Conservation (phyloP, 257 asterid species). For the Nicotiana obtusifolia region DNA sequence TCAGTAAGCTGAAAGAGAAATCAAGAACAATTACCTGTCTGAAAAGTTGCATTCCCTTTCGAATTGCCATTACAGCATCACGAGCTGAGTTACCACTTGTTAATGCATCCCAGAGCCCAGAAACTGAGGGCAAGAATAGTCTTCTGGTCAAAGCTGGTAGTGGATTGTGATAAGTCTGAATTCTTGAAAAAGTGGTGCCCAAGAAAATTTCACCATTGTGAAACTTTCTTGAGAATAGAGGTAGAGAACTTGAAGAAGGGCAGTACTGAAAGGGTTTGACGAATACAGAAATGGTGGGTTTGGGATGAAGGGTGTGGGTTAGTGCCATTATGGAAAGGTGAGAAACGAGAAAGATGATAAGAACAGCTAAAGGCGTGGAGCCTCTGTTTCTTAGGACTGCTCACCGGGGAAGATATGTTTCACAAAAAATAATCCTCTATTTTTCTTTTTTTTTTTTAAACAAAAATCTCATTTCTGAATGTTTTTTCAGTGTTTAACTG, state of each 20-base stretch:
- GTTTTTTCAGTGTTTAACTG: neutral
- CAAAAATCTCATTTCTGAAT: neutral
- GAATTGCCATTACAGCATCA: conserved; percentile 58
- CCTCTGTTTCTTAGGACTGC: neutral
- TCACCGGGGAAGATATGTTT: too few species aligned
- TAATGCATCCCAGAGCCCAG: conserved; percentile 73
- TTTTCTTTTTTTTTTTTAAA: too few species aligned
- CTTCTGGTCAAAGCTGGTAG: conserved; percentile 40
- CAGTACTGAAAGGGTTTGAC: neutral
- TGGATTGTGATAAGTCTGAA: conserved; percentile 17
- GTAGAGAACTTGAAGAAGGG: conserved; percentile 3
- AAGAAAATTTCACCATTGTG: neutral
- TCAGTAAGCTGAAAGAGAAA: neutral
- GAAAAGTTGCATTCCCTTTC: conserved; percentile 84
- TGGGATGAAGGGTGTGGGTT: conserved; percentile 17
- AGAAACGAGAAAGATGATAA: neutral
- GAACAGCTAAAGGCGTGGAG: neutral
- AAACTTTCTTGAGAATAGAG: neutral
- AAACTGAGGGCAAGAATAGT: conserved; percentile 49
- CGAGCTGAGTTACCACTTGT: conserved; percentile 68
- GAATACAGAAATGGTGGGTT: conserved; percentile 1
- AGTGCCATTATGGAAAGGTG: conserved; percentile 39
- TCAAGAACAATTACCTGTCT: conserved; percentile 49
- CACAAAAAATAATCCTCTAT: neutral
- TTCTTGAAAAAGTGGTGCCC: conserved; percentile 16